Evolutionary conservation across 2,329 filamentous ascomycete genomes (phyloP).

Genomic region (Pseudogymnoascus verrucosus): DNA sequence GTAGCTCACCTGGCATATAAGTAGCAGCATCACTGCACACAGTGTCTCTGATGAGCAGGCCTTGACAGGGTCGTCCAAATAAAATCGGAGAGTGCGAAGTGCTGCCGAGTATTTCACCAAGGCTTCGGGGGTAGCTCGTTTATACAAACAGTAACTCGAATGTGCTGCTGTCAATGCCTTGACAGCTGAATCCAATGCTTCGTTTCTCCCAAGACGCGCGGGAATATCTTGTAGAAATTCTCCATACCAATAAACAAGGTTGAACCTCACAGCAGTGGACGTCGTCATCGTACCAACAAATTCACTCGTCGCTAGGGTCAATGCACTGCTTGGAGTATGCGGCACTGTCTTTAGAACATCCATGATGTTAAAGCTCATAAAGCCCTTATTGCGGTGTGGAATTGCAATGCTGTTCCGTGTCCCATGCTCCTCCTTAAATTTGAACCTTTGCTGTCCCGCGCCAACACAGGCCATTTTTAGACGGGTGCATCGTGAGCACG

Average conservation of each 20-base stretch:
- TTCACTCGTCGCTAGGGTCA: constrained; percentile 28
- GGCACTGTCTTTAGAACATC: background rate
- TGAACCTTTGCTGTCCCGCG: constrained; percentile 39
- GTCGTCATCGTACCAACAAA: constrained; percentile 28
- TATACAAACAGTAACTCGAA: background rate
- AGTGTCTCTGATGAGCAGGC: constrained; percentile 29
- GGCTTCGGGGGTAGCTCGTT: background rate
- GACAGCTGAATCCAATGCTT: constrained; percentile 28
- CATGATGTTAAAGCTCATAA: background rate
- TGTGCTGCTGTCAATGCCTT: background rate
- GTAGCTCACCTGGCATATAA: constrained; percentile 24
- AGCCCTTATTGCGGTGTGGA: constrained; percentile 8
- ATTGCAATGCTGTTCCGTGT: background rate
- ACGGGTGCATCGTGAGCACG: constrained; percentile 39
- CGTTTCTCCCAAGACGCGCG: constrained; percentile 35
- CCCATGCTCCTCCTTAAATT: constrained; percentile 34
- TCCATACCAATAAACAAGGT: constrained; percentile 38
- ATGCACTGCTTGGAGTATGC: background rate
- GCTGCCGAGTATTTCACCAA: background rate
- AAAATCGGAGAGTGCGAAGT: constrained; percentile 14
- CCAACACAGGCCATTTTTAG: constrained; percentile 38
- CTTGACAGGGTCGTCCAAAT: constrained; percentile 27
- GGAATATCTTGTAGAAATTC: constrained; percentile 39
- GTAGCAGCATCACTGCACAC: constrained; percentile 30
- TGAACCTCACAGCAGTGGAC: constrained; percentile 38